Base-by-base conservation (phyloP, 495 filamentous ascomycete genomes). In the Pyrenula massariospora region DNA sequence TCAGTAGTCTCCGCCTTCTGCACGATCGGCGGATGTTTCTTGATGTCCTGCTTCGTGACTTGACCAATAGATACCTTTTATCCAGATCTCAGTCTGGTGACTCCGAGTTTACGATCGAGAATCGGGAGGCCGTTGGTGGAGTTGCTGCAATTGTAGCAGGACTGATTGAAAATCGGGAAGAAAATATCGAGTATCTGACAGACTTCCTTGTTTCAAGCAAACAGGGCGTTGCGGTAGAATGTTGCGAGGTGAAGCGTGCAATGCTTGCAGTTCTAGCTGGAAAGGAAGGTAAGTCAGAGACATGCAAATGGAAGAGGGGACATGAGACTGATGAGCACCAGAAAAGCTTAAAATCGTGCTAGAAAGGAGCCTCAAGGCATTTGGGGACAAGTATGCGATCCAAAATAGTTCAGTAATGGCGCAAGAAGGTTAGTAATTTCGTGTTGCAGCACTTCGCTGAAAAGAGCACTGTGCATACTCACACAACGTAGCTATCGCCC, bases 301-400 rank as follows among this genome's bases (percentile, higher is more conserved):
- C 5, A 5, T 15, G 8, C 31, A 42, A 15, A 42, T 42, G 15
- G 8, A 42, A 15, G 15, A 15, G 31, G 15, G 31, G 8, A 31
- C 56, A 31, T 62, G 70, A n/a, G 64, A 71, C 54, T 50, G 23
- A 36, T 11, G 20, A 53, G 20, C 48, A 53, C n/a, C 54, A 80
- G 75, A 78, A 2, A 66, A 73, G 10, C 66, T 90, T 19, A 71
- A 77, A 24, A 67, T 62, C 2, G 63, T 94, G 11, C 63, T 94
- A 19, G 80, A 87, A 57, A 86, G 82, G 63, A 75, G 75, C 53
- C 71, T 96, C 23, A 70, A 71, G 52, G 78, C 87, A 36, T 95
- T 96, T 64, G 87, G 85, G 11, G 91, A 97, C 60, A 83, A 87
- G 54, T 73, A 96, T 36, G 91, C 85, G 63, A 90, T 96, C 61